Conservation (phyloP, 768 basidiomycete genomes). For the Tylopilus intermedius region DNA sequence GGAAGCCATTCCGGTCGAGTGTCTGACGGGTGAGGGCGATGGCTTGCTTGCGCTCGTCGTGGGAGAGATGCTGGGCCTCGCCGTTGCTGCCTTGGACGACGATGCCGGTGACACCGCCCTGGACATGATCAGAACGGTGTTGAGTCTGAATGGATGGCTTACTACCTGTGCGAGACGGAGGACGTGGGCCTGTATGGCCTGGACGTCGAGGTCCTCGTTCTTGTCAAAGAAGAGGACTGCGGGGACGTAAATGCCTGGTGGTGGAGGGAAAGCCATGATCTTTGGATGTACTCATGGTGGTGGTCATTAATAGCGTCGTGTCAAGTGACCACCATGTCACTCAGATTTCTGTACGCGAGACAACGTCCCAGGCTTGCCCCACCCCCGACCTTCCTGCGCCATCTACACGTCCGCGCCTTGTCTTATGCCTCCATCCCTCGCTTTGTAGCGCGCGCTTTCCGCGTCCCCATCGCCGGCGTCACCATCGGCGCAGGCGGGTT, state of each 20-base stretch:
- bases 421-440: conserved; percentile 89
- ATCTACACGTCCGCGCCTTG: conserved; percentile 66
- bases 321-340: neutral
- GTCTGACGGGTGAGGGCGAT: conserved; percentile 46
- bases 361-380: conserved; percentile 31
- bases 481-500: conserved; percentile 88
- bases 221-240: conserved; percentile 70
- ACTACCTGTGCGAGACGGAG: conserved; percentile 65
- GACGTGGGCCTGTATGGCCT: conserved; percentile 63
- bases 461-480: conserved; percentile 82
- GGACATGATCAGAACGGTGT: neutral
- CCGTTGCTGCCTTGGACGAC: conserved; percentile 73
- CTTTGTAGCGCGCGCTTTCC: conserved; percentile 81
- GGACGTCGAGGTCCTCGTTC: conserved; percentile 66
- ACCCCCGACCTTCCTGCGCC: conserved; percentile 43
- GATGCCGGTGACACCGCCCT: conserved; percentile 72
- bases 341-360: neutral
- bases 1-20: conserved; percentile 67
- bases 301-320: neutral
- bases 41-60: conserved; percentile 60
- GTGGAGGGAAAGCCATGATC: neutral
- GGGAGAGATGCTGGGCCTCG: conserved; percentile 71
- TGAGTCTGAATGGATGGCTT: neutral
- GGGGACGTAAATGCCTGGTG: conserved; percentile 56
- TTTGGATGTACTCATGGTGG: neutral